Conservation (phyloP, 345 rosid species). For the Arabidopsis thaliana region DNA sequence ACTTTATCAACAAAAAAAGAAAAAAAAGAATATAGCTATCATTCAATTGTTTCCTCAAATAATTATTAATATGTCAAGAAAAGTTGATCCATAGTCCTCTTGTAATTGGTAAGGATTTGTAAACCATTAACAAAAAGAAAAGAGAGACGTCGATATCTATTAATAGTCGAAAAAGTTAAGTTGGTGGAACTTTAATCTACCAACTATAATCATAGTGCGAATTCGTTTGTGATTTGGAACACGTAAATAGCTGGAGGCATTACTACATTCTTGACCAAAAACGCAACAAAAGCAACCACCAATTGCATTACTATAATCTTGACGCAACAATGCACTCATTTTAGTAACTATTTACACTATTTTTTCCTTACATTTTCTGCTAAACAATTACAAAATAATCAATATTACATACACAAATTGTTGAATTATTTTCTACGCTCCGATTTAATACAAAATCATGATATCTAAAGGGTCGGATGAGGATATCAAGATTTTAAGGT, state of each 20-base stretch:
- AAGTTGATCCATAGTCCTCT: neutral
- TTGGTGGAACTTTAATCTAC: slow-evolving; percentile 32
- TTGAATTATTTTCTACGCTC: no score
- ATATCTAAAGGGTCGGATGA: no score
- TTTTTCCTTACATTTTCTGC: neutral
- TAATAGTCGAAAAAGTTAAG: slow-evolving; percentile 17
- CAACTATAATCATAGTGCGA: slow-evolving; percentile 29
- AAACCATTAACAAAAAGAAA: slow-evolving; percentile 8
- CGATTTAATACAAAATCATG: no score
- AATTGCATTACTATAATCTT: neutral
- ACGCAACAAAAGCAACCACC: slow-evolving; percentile 11
- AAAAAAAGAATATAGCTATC: neutral
- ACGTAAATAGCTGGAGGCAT: slow-evolving; percentile 33
- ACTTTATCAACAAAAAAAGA: no score
- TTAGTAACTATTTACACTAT: neutral
- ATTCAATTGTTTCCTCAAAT: neutral
- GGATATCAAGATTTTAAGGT: no score
- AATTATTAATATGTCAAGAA: neutral
- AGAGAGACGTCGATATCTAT: slow-evolving; percentile 25
- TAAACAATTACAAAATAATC: no score
- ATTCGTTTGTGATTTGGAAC: slow-evolving; percentile 17
- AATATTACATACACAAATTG: no score
- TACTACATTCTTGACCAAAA: slow-evolving; percentile 1
- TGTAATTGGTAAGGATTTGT: neutral
- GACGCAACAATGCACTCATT: neutral